These are phyloP conservation scores for Naumovozyma dairenensis DNA, from an alignment of 805 yeast genomes.

Conservation along the genomic window DNA sequence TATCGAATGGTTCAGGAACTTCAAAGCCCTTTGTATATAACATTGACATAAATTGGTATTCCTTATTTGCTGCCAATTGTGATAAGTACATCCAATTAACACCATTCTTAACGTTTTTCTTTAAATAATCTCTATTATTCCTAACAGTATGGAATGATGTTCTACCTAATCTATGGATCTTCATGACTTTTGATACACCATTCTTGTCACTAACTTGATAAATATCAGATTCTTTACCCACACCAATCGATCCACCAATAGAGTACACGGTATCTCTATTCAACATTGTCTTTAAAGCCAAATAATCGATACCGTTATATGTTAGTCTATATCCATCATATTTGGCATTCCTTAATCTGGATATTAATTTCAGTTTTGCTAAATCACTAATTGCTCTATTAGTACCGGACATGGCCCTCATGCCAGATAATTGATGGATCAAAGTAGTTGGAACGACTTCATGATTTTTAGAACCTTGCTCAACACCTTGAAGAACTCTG, in stretches of 20 bases:
- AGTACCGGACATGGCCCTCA: conserved; percentile 67
- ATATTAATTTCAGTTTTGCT: conserved; percentile 74
- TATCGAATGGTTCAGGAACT: conserved; percentile 85
- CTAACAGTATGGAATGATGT: conserved; percentile 88
- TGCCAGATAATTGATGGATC: conserved; percentile 70
- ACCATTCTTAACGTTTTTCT: conserved; percentile 50
- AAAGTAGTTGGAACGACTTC: conserved; percentile 86
- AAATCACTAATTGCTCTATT: conserved; percentile 72
- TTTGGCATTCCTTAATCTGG: conserved; percentile 77
- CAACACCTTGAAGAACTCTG: conserved; percentile 79
- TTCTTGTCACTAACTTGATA: conserved; percentile 63
- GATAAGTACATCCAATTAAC: conserved; percentile 91
- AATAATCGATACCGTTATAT: conserved; percentile 82
- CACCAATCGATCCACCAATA: conserved; percentile 83
- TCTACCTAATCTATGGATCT: conserved; percentile 89
- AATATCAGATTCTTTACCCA: conserved; percentile 96
- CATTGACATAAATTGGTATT: conserved; percentile 77
- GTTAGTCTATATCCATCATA: conserved; percentile 92
- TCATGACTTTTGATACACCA: conserved; percentile 65
- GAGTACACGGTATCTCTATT: conserved; percentile 65
- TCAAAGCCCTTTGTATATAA: conserved; percentile 64
- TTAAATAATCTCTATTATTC: conserved; percentile 85
- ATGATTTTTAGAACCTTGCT: conserved; percentile 84
- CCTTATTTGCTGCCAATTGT: conserved; percentile 84
- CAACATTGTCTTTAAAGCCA: conserved; percentile 78